These are phyloP conservation scores for Ajuga reptans DNA, from an alignment of 305 asterid species.

Conservation along the genomic window DNA sequence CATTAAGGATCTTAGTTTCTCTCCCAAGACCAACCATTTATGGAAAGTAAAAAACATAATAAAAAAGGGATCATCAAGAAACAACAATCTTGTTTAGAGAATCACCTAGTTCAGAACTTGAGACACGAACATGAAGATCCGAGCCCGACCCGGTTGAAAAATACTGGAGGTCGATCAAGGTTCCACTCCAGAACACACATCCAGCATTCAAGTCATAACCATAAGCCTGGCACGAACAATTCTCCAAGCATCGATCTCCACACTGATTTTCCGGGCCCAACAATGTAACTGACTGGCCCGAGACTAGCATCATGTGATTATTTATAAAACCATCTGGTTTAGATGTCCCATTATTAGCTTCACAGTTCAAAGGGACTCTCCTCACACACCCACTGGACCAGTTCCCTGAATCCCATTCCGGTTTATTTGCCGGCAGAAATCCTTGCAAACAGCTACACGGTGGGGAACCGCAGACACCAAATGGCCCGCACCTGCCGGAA, in stretches of 20 bases:
- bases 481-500: constrained; percentile 27
- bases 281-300: constrained; percentile 29
- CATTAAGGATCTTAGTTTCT: not conserved
- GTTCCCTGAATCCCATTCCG: constrained; percentile 35
- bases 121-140: constrained; percentile 41
- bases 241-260: constrained; percentile 26
- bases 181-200: constrained; percentile 37
- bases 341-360: constrained; percentile 3
- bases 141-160: constrained; percentile 25
- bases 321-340: constrained; percentile 36
- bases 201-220: constrained; percentile 25
- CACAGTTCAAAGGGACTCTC: constrained; percentile 32
- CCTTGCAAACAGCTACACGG: constrained; percentile 37
- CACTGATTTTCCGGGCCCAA: constrained; percentile 28
- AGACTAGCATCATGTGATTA: constrained; percentile 25
- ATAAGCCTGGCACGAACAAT: constrained; percentile 53
- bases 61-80: too few relatives aligned
- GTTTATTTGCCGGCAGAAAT: constrained; percentile 25
- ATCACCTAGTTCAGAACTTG: constrained; percentile 46
- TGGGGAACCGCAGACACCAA: constrained; percentile 28
- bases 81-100: not conserved
- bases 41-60: too few relatives aligned
- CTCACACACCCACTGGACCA: constrained; percentile 43
- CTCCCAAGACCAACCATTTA: not conserved
- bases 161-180: constrained; percentile 30